phyloP scores from a whole-genome alignment of 2,329 filamentous ascomycete genomes.

The Tolypocladium ovalisporum region DNA sequence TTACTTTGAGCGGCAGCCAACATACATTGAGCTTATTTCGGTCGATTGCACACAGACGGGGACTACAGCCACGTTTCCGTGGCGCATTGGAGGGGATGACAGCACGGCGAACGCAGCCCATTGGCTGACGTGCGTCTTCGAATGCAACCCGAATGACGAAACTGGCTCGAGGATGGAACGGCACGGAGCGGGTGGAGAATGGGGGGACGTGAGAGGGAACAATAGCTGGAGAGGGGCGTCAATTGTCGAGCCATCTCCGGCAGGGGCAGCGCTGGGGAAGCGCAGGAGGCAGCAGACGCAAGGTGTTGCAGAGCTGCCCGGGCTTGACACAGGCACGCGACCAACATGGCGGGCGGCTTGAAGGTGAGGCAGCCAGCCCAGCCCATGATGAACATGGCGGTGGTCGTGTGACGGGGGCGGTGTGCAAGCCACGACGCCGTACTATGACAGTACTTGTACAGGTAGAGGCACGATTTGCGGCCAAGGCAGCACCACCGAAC shows the following conservation, averaged over 20 bases:
- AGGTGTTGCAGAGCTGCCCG: background rate
- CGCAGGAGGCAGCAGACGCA: background rate
- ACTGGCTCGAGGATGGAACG: background rate
- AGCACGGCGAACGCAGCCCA: background rate
- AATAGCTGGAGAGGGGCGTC: no score
- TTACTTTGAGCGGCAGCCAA: no score
- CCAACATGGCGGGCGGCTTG: background rate
- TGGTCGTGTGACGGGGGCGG: no score
- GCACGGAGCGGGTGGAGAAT: background rate
- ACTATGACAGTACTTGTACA: no score
- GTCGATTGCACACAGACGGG: background rate
- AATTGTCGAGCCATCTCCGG: background rate
- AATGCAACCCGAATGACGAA: no score
- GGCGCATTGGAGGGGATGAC: background rate
- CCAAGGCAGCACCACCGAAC: no score
- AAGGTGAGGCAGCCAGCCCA: no score
- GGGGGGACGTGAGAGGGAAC: background rate
- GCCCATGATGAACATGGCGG: no score
- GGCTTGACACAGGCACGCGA: background rate
- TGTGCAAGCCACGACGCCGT: no score
- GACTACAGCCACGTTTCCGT: background rate
- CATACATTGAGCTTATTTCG: background rate
- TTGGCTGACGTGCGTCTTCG: background rate
- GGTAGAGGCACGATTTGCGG: no score
- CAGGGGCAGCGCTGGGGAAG: no score